Evolutionary conservation across 345 rosid species (phyloP).

Genomic region (Geranium brycei): DNA sequence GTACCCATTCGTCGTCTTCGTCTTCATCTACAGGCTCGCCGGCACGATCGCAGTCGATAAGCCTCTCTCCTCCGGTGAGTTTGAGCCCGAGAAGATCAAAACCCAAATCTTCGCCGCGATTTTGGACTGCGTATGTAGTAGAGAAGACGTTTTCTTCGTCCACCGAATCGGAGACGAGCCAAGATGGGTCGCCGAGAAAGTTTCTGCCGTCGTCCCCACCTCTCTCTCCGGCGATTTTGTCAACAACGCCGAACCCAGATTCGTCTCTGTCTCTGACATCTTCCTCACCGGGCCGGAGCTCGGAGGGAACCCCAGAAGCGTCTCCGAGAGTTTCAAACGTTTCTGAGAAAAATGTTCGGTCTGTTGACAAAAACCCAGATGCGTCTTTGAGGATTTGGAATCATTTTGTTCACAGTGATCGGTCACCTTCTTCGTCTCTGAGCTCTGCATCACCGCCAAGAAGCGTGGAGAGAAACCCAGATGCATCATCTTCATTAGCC

Average conservation of each 20-base stretch:
- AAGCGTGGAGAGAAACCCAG: conserved; percentile 18
- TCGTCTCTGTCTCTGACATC: conserved; percentile 19
- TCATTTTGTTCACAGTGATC: too few species aligned
- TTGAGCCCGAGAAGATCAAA: conserved; percentile 43
- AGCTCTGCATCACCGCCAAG: conserved; percentile 9
- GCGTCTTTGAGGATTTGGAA: too few species aligned
- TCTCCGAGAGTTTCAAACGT: too few species aligned
- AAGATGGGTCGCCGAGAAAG: background rate
- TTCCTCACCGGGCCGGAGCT: conserved; percentile 8
- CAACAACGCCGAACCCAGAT: conserved; percentile 7
- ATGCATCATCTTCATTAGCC: too few species aligned
- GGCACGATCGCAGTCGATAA: conserved; percentile 59
- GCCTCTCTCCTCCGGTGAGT: conserved; percentile 75
- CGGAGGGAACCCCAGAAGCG: too few species aligned
- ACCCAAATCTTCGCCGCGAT: conserved; percentile 21
- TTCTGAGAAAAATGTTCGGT: background rate
- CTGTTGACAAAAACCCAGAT: too few species aligned
- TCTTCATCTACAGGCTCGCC: conserved; percentile 71
- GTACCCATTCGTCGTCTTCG: conserved; percentile 35
- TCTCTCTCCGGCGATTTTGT: background rate
- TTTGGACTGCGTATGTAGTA: too few species aligned
- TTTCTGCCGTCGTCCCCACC: background rate
- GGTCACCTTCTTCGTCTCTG: too few species aligned
- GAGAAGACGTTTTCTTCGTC: too few species aligned
- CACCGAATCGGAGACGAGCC: background rate